phyloP scores from a whole-genome alignment of 2,329 filamentous ascomycete genomes.

The Epichloe baconii region DNA sequence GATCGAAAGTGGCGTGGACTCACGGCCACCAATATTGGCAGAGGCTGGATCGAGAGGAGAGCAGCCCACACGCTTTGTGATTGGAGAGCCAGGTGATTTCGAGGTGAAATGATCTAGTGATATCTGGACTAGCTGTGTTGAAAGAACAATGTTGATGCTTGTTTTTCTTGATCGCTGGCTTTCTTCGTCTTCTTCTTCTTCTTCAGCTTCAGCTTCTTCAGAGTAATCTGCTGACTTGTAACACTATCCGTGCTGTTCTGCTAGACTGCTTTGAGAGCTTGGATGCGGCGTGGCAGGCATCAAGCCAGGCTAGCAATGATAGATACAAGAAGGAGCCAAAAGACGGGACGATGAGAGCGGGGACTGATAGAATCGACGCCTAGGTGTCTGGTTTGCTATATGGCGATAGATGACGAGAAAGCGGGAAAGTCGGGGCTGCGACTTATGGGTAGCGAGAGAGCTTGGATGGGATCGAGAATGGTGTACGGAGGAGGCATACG shows the following conservation, averaged over 20 bases:
- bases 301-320: neutral
- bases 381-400: neutral
- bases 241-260: neutral
- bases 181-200: neutral
- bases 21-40: neutral
- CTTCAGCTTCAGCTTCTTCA: neutral
- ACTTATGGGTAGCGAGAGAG: neutral
- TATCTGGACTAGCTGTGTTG: constrained; percentile 2
- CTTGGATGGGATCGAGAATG: neutral
- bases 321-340: neutral
- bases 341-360: neutral
- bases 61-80: neutral
- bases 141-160: neutral
- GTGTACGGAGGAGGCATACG: neutral
- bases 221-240: neutral
- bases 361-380: neutral
- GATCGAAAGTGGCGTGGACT: neutral
- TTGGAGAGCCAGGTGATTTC: neutral
- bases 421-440: neutral
- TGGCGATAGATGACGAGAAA: constrained; percentile 3
- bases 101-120: neutral
- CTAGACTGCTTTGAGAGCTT: neutral
- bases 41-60: neutral
- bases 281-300: neutral
- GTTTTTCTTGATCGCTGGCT: neutral